Conservation (phyloP, 345 rosid species). For the Pistacia atlantica region DNA sequence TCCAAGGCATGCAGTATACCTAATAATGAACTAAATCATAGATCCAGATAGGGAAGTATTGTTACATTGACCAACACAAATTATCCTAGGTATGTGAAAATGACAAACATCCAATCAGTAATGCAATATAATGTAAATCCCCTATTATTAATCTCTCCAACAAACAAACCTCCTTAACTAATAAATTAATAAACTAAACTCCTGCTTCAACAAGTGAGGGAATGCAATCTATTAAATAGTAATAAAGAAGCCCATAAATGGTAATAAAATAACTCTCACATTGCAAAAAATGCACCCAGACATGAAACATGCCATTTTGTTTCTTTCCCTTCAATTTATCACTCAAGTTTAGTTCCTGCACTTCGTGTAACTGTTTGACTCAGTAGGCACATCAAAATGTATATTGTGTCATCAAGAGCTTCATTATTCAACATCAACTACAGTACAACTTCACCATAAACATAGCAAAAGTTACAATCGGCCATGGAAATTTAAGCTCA, state of each 20-base stretch:
- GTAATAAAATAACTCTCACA: background rate
- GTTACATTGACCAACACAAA: background rate
- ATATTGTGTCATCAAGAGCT: background rate
- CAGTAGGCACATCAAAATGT: background rate
- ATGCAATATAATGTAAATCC: background rate
- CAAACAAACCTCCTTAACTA: background rate
- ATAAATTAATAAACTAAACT: too few relatives aligned
- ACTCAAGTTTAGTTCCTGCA: background rate
- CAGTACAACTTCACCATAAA: background rate
- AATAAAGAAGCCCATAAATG: background rate
- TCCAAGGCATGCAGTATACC: too few relatives aligned
- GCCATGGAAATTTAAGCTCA: background rate
- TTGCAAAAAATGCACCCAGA: background rate
- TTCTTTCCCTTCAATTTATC: slow-evolving; percentile 1
- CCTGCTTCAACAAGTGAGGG: too few relatives aligned
- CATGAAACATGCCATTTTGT: slow-evolving; percentile 24
- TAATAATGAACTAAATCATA: slow-evolving; percentile 12
- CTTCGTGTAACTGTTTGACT: slow-evolving; percentile 1
- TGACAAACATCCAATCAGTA: slow-evolving; percentile 22
- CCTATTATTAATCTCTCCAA: background rate
- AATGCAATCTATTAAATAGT: background rate
- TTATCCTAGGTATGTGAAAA: background rate
- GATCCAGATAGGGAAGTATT: slow-evolving; percentile 17
- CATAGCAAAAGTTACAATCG: background rate
- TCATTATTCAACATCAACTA: background rate